phyloP scores from a whole-genome alignment of 2,329 filamentous ascomycete species.

The Calonectria pauciramosa region DNA sequence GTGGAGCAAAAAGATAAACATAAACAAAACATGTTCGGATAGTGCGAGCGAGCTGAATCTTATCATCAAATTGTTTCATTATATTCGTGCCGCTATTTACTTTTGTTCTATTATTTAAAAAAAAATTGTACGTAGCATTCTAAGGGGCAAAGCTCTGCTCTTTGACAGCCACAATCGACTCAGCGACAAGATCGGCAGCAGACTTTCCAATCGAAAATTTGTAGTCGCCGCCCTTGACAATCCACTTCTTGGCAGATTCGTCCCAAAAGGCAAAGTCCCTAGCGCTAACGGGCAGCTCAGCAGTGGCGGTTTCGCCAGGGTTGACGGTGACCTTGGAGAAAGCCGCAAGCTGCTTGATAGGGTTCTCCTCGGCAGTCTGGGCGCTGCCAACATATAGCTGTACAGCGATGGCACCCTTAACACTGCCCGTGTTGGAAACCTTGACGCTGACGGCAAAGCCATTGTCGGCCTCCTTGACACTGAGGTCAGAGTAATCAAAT shows the following conservation, averaged over 20 bases:
- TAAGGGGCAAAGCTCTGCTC: conserved; percentile 39
- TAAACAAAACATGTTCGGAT: background rate
- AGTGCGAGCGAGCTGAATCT: background rate
- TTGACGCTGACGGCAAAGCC: conserved; percentile 60
- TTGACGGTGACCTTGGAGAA: conserved; percentile 70
- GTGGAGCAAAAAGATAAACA: background rate
- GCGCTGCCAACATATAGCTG: conserved; percentile 64
- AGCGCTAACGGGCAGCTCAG: conserved; percentile 38
- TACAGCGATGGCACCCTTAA: conserved; percentile 65
- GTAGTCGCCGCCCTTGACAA: conserved; percentile 46
- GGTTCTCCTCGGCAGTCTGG: conserved; percentile 36
- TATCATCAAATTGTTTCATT: background rate
- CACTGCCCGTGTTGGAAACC: conserved; percentile 70
- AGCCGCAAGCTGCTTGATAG: conserved; percentile 74
- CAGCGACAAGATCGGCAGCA: conserved; percentile 41
- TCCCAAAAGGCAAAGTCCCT: conserved; percentile 49
- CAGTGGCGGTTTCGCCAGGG: conserved; percentile 42
- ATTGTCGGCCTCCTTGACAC: conserved; percentile 46
- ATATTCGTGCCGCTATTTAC: background rate
- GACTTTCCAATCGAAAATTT: conserved; percentile 46
- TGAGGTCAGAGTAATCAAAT: conserved; percentile 75
- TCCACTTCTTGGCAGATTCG: conserved; percentile 44
- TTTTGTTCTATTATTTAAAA: background rate
- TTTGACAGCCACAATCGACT: conserved; percentile 36
- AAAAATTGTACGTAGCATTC: background rate